phyloP scores from a whole-genome alignment of 2,329 filamentous ascomycete genomes.

The Dactylella cylindrospora region DNA sequence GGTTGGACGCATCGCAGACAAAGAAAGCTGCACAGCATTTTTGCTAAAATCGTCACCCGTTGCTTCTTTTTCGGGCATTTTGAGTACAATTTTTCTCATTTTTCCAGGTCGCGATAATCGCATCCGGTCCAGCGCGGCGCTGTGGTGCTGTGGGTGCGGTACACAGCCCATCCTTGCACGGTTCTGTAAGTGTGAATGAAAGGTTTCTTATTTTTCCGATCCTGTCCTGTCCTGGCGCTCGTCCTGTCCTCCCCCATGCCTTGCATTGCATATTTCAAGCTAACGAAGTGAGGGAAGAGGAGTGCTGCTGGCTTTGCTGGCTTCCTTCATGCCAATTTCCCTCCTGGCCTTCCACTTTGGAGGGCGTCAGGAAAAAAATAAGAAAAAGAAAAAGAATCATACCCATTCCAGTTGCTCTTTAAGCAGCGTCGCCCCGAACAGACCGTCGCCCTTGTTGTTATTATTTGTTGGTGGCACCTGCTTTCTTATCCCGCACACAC shows the following conservation, averaged over 20 bases:
- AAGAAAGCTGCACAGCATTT: too few species aligned
- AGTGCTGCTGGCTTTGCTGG: conserved; percentile 36
- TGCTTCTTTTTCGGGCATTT: neutral
- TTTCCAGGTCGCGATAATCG: conserved; percentile 24
- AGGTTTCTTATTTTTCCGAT: conserved; percentile 39
- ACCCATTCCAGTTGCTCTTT: conserved; percentile 38
- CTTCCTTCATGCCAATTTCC: conserved; percentile 18
- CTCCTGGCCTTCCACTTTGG: conserved; percentile 45
- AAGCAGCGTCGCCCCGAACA: conserved; percentile 40
- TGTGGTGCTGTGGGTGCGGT: neutral
- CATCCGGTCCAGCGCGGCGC: neutral
- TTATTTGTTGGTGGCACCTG: conserved; percentile 40
- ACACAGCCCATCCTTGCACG: conserved; percentile 34
- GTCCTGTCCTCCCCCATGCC: too few species aligned
- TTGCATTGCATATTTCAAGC: conserved; percentile 44
- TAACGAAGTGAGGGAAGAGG: conserved; percentile 43
- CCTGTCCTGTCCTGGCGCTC: conserved; percentile 36
- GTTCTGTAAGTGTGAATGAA: too few species aligned
- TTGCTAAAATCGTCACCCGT: too few species aligned
- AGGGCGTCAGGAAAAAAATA: conserved; percentile 41
- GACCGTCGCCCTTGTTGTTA: conserved; percentile 32
- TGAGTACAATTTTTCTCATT: conserved; percentile 6
- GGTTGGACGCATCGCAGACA: conserved; percentile 17
- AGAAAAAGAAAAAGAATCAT: conserved; percentile 43
- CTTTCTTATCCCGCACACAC: conserved; percentile 40